These are phyloP conservation scores for Pseudogymnoascus sp. DNA, from an alignment of 2,329 filamentous ascomycete genomes.

Conservation along the genomic window DNA sequence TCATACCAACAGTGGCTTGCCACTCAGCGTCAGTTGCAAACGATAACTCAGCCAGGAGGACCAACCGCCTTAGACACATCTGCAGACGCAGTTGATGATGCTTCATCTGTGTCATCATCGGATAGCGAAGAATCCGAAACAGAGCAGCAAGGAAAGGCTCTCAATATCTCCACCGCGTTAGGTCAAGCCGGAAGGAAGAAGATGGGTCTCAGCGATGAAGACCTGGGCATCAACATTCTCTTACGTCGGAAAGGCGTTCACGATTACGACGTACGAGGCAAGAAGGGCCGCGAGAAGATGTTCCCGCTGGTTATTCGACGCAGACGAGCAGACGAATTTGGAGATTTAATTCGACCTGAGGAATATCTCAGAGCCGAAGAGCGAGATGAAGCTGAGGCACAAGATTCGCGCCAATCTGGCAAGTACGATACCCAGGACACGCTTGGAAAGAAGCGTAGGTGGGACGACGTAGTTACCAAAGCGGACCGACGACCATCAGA, in stretches of 20 bases:
- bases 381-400: slow-evolving; percentile 66
- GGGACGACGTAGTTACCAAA: slow-evolving; percentile 62
- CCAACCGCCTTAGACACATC: slow-evolving; percentile 62
- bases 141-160: slow-evolving; percentile 83
- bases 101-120: slow-evolving; percentile 77
- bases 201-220: slow-evolving; percentile 78
- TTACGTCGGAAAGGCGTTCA: slow-evolving; percentile 85
- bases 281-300: slow-evolving; percentile 86
- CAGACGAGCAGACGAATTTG: slow-evolving; percentile 82
- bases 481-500: slow-evolving; percentile 36
- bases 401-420: slow-evolving; percentile 49
- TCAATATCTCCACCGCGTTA: slow-evolving; percentile 82
- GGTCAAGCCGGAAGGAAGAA: slow-evolving; percentile 81
- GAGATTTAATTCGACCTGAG: slow-evolving; percentile 86
- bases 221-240: slow-evolving; percentile 85
- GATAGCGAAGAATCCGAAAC: slow-evolving; percentile 83
- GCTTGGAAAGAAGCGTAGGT: slow-evolving; percentile 88
- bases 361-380: slow-evolving; percentile 93
- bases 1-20: slow-evolving; percentile 91
- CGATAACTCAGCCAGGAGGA: slow-evolving; percentile 66
- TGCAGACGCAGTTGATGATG: slow-evolving; percentile 72
- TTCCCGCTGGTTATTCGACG: slow-evolving; percentile 81
- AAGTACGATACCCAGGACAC: slow-evolving; percentile 50
- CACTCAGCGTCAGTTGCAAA: slow-evolving; percentile 79
- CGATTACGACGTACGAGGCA: slow-evolving; percentile 86